phyloP scores from a whole-genome alignment of 106 monocot species.

The Acorus calamus region DNA sequence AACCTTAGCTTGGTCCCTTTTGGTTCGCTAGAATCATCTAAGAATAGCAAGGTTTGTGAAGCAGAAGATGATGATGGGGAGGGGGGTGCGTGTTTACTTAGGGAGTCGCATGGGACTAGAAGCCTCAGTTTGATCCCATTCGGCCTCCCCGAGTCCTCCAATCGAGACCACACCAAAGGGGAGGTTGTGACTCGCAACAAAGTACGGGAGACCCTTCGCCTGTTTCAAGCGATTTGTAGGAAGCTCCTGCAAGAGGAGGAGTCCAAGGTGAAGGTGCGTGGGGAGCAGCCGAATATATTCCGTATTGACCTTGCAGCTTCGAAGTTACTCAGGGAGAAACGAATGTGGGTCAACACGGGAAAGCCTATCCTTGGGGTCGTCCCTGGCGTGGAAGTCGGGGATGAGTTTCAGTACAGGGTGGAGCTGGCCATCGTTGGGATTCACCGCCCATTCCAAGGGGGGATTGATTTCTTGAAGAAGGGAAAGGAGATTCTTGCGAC shows the following conservation, averaged over 20 bases:
- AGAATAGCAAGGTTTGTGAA: too few species aligned
- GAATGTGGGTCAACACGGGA: slow-evolving; percentile 30
- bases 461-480: slow-evolving; percentile 49
- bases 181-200: slow-evolving; percentile 2
- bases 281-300: slow-evolving; percentile 1
- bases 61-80: too few species aligned
- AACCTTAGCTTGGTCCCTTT: too few species aligned
- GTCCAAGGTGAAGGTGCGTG: slow-evolving; percentile 14
- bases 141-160: slow-evolving; percentile 12
- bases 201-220: slow-evolving; percentile 1
- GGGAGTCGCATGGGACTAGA: too few species aligned
- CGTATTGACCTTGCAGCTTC: slow-evolving; percentile 55
- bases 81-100: too few species aligned
- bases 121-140: slow-evolving; percentile 41
- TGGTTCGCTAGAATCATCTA: too few species aligned
- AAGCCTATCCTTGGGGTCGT: slow-evolving; percentile 55
- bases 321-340: slow-evolving; percentile 32
- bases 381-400: slow-evolving; percentile 85
- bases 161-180: slow-evolving; percentile 1
- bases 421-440: slow-evolving; percentile 73
- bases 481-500: slow-evolving; percentile 33
- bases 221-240: slow-evolving; percentile 2
- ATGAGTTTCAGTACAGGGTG: slow-evolving; percentile 78
- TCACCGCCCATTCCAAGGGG: slow-evolving; percentile 76
- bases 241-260: slow-evolving; percentile 11